phyloP scores from a whole-genome alignment of 306 rosid genomes.

The Mimosa pudica region DNA sequence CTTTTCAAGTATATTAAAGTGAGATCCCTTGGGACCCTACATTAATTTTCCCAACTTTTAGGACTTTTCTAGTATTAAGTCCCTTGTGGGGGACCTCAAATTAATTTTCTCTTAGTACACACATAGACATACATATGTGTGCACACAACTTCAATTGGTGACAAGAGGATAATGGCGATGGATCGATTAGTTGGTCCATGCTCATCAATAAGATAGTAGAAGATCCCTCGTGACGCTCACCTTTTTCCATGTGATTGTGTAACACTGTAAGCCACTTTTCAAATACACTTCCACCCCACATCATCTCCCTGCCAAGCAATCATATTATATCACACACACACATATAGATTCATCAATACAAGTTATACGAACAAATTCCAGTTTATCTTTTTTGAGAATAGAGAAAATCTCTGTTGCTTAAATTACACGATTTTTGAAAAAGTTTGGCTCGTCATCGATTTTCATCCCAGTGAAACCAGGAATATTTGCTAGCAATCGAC shows the following conservation, averaged over 20 bases:
- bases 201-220: constrained; percentile 36
- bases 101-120: too few relatives aligned
- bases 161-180: constrained; percentile 43
- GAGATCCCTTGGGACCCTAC: too few relatives aligned
- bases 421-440: neutral
- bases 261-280: constrained; percentile 41
- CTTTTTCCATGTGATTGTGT: constrained; percentile 74
- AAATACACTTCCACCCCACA: constrained; percentile 36
- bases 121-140: too few relatives aligned
- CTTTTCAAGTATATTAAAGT: too few relatives aligned
- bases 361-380: neutral
- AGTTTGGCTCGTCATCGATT: neutral
- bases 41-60: too few relatives aligned
- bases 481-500: neutral
- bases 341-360: neutral
- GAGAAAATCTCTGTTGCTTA: neutral
- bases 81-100: too few relatives aligned
- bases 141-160: neutral
- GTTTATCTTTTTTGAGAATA: neutral
- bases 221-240: constrained; percentile 56
- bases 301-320: constrained; percentile 25
- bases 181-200: constrained; percentile 48
- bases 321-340: too few relatives aligned
- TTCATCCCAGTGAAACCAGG: neutral
- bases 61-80: too few relatives aligned